Conservation (phyloP, 1,284 basidiomycete genomes). For the Pseudozyma hubeiensis region DNA sequence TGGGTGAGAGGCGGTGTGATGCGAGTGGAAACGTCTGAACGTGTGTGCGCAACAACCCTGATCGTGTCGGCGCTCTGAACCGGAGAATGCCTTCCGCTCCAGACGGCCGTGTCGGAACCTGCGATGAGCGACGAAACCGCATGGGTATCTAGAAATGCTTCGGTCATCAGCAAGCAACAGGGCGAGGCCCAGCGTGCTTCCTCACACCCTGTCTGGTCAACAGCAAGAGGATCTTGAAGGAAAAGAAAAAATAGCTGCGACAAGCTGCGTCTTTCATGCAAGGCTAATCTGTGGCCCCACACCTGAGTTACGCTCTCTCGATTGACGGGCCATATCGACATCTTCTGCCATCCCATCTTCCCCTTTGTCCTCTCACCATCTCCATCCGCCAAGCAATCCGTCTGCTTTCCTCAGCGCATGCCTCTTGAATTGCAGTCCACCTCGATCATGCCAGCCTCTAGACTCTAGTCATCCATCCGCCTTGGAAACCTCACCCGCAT, state of each 20-base stretch:
- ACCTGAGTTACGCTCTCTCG: conserved; percentile 9
- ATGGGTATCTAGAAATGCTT: too few species aligned
- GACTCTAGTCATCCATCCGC: too few species aligned
- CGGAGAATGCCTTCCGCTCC: background rate
- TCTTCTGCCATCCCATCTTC: background rate
- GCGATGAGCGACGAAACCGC: too few species aligned
- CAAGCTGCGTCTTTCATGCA: conserved; percentile 3
- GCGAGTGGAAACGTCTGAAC: background rate
- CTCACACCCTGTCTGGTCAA: too few species aligned
- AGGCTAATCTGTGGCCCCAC: conserved; percentile 2
- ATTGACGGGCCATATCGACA: conserved; percentile 41
- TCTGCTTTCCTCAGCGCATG: conserved; percentile 1
- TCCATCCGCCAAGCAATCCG: conserved; percentile 15
- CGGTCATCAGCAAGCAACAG: too few species aligned
- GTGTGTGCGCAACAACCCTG: conserved; percentile 20
- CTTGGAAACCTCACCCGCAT: too few species aligned
- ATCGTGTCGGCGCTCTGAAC: conserved; percentile 20
- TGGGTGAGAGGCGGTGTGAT: too few species aligned
- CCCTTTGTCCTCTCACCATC: background rate
- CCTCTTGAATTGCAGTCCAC: background rate
- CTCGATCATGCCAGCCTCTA: conserved; percentile 3
- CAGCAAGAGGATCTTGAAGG: background rate
- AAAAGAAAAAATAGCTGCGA: too few species aligned
- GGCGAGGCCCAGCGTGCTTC: too few species aligned
- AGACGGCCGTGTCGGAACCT: too few species aligned